Conservation (phyloP, 441 rosid species). For the Macaranga tanarius region DNA sequence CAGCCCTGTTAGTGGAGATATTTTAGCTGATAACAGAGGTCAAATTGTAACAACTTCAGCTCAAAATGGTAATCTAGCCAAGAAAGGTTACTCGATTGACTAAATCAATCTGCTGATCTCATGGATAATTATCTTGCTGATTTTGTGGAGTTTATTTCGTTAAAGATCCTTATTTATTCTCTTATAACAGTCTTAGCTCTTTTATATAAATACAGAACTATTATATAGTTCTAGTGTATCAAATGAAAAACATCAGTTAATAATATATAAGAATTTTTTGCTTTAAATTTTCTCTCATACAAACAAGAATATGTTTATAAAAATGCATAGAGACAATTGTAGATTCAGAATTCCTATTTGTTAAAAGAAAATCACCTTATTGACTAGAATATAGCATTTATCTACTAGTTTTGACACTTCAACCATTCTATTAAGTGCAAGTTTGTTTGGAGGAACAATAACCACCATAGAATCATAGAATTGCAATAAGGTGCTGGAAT, state of each 20-base stretch:
- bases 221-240: no score
- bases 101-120: background rate
- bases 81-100: background rate
- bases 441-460: constrained; percentile 81
- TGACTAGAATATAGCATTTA: constrained; percentile 56
- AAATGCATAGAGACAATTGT: no score
- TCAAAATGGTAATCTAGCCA: background rate
- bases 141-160: no score
- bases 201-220: no score
- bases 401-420: constrained; percentile 87
- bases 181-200: background rate
- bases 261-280: no score
- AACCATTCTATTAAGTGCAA: constrained; percentile 87
- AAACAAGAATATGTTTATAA: no score
- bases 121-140: background rate
- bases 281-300: background rate
- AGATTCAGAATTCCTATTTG: constrained; percentile 9
- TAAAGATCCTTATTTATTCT: background rate
- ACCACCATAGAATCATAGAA: constrained; percentile 83
- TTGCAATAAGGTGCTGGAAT: constrained; percentile 78
- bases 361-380: constrained; percentile 55
- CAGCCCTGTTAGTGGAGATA: background rate
- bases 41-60: background rate
- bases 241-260: no score
- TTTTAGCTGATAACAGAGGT: background rate